A percentile compares a stretch with the other conserved stretches of the same genome.
Conservation (phyloP, 2,329 filamentous ascomycete genomes). For the Colletotrichum sp. region DNA sequence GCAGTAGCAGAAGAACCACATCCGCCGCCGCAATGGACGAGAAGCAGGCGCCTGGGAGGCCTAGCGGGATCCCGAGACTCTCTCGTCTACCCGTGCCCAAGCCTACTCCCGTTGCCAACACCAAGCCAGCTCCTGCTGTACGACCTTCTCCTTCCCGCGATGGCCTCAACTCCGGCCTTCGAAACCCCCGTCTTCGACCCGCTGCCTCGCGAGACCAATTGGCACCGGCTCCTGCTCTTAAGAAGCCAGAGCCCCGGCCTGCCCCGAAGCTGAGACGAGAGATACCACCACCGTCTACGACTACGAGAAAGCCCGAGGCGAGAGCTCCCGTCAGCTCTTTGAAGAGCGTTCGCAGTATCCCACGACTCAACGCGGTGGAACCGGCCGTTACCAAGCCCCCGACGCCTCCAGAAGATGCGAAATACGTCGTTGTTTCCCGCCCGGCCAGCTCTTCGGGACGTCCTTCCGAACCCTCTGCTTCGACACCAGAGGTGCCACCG, state of each 20-base stretch:
- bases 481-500: neutral
- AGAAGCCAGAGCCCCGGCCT: neutral
- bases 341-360: neutral
- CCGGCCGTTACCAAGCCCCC: constrained; percentile 13
- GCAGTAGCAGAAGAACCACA: neutral
- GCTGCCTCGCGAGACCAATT: constrained; percentile 32
- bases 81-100: constrained; percentile 43
- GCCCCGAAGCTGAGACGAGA: constrained; percentile 15
- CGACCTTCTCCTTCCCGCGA: constrained; percentile 34
- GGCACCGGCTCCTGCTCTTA: constrained; percentile 5
- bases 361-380: constrained; percentile 13
- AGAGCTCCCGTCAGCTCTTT: neutral
- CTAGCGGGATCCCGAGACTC: constrained; percentile 39
- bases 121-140: constrained; percentile 27
- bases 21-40: constrained; percentile 12
- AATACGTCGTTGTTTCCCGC: constrained; percentile 28
- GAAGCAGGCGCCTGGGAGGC: constrained; percentile 11
- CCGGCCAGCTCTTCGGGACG: constrained; percentile 33
- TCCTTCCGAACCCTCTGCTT: constrained; percentile 27
- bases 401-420: constrained; percentile 21
- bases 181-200: constrained; percentile 41
- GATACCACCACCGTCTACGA: constrained; percentile 22
- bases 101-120: constrained; percentile 21
- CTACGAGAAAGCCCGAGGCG: constrained; percentile 11
- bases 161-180: constrained; percentile 23